Percentiles rank a stretch among this genome's conserved stretches.
phyloP scores from a whole-genome alignment of 768 basidiomycete species.

The Botryobasidium botryosum region DNA sequence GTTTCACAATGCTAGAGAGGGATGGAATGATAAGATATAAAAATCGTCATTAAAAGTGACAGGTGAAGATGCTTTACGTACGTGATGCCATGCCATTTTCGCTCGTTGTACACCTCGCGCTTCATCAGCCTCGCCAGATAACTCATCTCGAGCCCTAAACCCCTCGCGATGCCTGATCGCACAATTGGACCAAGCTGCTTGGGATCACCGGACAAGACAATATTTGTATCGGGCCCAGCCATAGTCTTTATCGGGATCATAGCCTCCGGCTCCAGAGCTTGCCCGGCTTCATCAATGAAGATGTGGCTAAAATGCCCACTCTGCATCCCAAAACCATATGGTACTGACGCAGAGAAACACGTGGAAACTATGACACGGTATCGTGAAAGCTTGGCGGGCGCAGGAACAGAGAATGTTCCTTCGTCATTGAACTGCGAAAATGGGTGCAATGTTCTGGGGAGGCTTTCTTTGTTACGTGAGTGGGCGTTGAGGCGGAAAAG shows the following conservation, averaged over 20 bases:
- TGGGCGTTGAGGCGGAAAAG: conserved; percentile 40
- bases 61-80: conserved; percentile 13
- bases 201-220: conserved; percentile 25
- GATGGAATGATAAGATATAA: background rate
- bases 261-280: conserved; percentile 41
- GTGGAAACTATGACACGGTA: conserved; percentile 42
- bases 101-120: conserved; percentile 17
- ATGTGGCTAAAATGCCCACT: conserved; percentile 43
- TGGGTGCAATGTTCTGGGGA: conserved; percentile 24
- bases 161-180: conserved; percentile 22
- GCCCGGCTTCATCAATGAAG: conserved; percentile 51
- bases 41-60: background rate
- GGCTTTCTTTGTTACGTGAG: conserved; percentile 23
- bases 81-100: conserved; percentile 18
- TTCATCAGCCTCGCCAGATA: conserved; percentile 24
- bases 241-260: conserved; percentile 28
- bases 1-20: conserved; percentile 33
- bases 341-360: conserved; percentile 35
- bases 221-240: conserved; percentile 20
- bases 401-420: conserved; percentile 28
- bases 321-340: conserved; percentile 30
- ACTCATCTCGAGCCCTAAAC: conserved; percentile 20
- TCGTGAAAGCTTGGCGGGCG: conserved; percentile 21
- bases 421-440: conserved; percentile 30
- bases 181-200: conserved; percentile 26